A percentile compares a stretch with the other conserved stretches of the same genome.
Conservation (phyloP, 2,329 filamentous ascomycete genomes). For the Tolypocladium inflatum region DNA sequence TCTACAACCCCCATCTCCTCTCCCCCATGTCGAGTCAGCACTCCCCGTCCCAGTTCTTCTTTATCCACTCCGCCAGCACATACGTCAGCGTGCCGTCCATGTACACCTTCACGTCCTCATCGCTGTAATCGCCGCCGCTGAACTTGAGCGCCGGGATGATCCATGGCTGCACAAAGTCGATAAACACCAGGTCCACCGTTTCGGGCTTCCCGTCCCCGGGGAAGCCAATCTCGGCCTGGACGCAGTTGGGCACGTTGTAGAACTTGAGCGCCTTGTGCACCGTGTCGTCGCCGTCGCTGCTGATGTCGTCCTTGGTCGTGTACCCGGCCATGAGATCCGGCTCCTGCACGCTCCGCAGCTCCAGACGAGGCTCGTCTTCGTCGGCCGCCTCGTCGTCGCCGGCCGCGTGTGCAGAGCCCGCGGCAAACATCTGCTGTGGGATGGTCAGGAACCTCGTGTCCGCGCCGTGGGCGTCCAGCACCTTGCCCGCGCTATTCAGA, state of each 20-base stretch:
- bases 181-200: constrained; percentile 78
- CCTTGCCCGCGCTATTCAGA: constrained; percentile 45
- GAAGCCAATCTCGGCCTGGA: constrained; percentile 61
- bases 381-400: constrained; percentile 7
- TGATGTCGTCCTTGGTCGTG: constrained; percentile 79
- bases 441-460: constrained; percentile 38
- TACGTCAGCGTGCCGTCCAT: constrained; percentile 46
- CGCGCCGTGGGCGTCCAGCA: constrained; percentile 27
- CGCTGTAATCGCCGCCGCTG: constrained; percentile 39
- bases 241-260: constrained; percentile 73
- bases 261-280: constrained; percentile 66
- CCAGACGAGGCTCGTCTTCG: constrained; percentile 16
- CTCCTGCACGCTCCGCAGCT: constrained; percentile 16
- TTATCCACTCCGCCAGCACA: constrained; percentile 47
- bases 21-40: constrained; percentile 22
- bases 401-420: constrained; percentile 3
- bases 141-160: constrained; percentile 64
- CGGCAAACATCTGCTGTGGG: constrained; percentile 32
- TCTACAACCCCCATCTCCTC: neutral
- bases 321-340: constrained; percentile 57
- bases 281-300: constrained; percentile 82
- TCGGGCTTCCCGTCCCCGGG: constrained; percentile 49
- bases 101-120: constrained; percentile 40
- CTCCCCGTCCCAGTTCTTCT: constrained; percentile 44
- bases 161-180: constrained; percentile 84